These are phyloP conservation scores for Talaromyces sp. DNA, from an alignment of 2,329 filamentous ascomycete species.

Conservation along the genomic window DNA sequence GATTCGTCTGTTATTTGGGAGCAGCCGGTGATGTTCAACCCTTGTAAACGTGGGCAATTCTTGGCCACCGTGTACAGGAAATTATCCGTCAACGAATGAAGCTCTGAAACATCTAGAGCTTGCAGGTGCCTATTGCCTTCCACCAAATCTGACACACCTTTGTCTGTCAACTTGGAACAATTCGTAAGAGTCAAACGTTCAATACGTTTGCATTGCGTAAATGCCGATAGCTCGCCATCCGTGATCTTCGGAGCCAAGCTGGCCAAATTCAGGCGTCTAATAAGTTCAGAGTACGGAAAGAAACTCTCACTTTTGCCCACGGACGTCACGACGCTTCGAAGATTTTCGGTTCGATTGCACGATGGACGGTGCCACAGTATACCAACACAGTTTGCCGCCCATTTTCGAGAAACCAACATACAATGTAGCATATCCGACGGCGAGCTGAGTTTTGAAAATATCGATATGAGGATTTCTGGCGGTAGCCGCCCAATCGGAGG, in stretches of 20 bases:
- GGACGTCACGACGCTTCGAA: constrained; percentile 75
- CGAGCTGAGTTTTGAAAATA: constrained; percentile 78
- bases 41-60: constrained; percentile 81
- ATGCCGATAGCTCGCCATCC: constrained; percentile 81
- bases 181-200: constrained; percentile 91
- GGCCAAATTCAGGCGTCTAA: constrained; percentile 88
- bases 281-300: constrained; percentile 84
- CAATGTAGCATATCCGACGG: constrained; percentile 76
- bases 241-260: constrained; percentile 71
- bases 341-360: constrained; percentile 80
- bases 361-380: constrained; percentile 91
- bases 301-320: constrained; percentile 69
- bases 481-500: constrained; percentile 76
- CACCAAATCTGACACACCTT: constrained; percentile 74
- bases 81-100: constrained; percentile 74
- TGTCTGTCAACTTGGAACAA: constrained; percentile 79
- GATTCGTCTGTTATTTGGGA: constrained; percentile 80
- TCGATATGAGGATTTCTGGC: constrained; percentile 88
- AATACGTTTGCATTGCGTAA: constrained; percentile 81
- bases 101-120: constrained; percentile 82
- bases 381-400: constrained; percentile 89
- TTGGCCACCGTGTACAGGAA: constrained; percentile 74
- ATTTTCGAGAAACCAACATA: constrained; percentile 91
- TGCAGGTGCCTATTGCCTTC: constrained; percentile 75
- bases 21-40: constrained; percentile 87